A percentile compares a stretch with the other conserved stretches of the same genome.
phyloP scores from a whole-genome alignment of 345 rosid genomes.

The Camelina sativa region DNA sequence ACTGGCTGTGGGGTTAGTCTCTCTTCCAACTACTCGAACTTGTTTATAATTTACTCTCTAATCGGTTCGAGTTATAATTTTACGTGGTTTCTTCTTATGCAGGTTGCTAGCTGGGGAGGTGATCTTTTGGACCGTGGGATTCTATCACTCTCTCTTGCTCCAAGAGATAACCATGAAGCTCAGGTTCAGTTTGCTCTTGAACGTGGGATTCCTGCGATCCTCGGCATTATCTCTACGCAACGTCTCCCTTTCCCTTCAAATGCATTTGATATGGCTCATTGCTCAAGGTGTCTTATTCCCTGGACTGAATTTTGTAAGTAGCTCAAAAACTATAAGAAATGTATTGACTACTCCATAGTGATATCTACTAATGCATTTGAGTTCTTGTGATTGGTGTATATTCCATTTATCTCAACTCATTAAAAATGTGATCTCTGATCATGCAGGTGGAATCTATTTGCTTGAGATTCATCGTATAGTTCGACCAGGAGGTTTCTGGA shows the following conservation, averaged over 20 bases:
- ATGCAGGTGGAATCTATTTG: slow-evolving; percentile 92
- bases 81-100: background rate
- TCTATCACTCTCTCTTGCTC: slow-evolving; percentile 94
- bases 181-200: slow-evolving; percentile 98
- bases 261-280: slow-evolving; percentile 98
- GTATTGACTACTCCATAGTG: background rate
- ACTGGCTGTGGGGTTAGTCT: slow-evolving; percentile 96
- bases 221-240: slow-evolving; percentile 95
- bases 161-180: slow-evolving; percentile 99
- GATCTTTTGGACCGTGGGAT: slow-evolving; percentile 91
- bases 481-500: slow-evolving; percentile 99
- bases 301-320: slow-evolving; percentile 98
- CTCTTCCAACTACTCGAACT: background rate
- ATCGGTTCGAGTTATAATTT: background rate
- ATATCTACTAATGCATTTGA: background rate
- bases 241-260: slow-evolving; percentile 95
- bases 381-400: background rate
- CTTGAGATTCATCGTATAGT: slow-evolving; percentile 90
- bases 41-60: background rate
- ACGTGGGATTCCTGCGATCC: slow-evolving; percentile 98
- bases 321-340: background rate
- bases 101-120: slow-evolving; percentile 99
- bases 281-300: slow-evolving; percentile 99
- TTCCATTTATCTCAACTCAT: background rate
- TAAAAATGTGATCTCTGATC: background rate